These are phyloP conservation scores for Ceratobasidium sp. DNA, from an alignment of 1,284 basidiomycete genomes.

Conservation along the genomic window DNA sequence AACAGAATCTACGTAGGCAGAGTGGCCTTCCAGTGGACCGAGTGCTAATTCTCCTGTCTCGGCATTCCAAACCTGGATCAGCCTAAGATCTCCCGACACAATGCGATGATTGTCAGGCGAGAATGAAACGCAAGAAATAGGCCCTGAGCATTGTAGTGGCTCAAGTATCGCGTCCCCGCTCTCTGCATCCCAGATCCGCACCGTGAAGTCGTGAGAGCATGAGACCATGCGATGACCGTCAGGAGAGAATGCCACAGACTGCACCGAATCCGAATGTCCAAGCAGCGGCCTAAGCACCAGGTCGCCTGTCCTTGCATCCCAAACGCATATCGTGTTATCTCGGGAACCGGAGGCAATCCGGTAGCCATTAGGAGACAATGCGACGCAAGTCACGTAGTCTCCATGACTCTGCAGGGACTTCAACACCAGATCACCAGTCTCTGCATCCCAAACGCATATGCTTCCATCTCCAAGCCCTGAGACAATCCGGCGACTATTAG, in stretches of 20 bases:
- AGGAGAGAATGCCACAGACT: slow-evolving; percentile 5
- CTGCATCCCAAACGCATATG: not conserved
- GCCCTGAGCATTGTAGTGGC: no score
- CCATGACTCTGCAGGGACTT: not conserved
- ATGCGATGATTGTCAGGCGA: not conserved
- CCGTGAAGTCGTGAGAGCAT: no score
- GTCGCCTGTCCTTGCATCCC: not conserved
- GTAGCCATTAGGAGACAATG: slow-evolving; percentile 13
- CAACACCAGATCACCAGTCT: slow-evolving; percentile 7
- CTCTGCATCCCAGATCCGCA: no score
- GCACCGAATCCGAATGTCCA: not conserved
- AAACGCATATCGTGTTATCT: not conserved
- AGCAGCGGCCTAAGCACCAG: no score
- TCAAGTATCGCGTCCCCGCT: no score
- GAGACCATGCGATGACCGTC: not conserved
- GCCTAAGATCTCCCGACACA: not conserved
- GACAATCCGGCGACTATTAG: not conserved
- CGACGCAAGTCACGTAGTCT: not conserved
- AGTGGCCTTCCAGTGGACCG: slow-evolving; percentile 41
- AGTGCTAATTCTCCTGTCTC: slow-evolving; percentile 25
- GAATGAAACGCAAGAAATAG: no score
- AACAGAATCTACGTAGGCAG: slow-evolving; percentile 15
- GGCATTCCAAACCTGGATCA: not conserved
- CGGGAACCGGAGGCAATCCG: not conserved
- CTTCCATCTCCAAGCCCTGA: not conserved